Evolutionary conservation across 805 yeast species (phyloP).

Genomic region (Brettanomyces naardenensis): DNA sequence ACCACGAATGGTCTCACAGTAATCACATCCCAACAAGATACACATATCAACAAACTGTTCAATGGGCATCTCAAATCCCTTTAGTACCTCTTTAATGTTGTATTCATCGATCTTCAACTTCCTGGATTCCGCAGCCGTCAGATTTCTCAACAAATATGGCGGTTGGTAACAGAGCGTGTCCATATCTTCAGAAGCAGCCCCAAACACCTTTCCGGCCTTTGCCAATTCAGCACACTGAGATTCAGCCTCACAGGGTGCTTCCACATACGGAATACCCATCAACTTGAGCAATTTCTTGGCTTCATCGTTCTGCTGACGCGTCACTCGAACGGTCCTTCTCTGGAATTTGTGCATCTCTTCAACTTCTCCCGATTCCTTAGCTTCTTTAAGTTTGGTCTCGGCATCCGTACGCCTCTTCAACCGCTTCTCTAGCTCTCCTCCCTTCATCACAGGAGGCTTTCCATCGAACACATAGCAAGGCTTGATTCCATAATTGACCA

Average conservation of each 20-base stretch:
- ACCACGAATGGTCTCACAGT: slow-evolving; percentile 91
- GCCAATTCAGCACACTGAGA: slow-evolving; percentile 97
- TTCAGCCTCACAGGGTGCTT: slow-evolving; percentile 98
- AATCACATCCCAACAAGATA: slow-evolving; percentile 92
- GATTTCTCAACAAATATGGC: slow-evolving; percentile 73
- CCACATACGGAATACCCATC: slow-evolving; percentile 94
- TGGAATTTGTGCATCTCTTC: slow-evolving; percentile 73
- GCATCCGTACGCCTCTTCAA: slow-evolving; percentile 78
- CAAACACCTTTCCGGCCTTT: slow-evolving; percentile 82
- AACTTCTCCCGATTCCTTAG: slow-evolving; percentile 72
- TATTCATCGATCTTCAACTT: slow-evolving; percentile 89
- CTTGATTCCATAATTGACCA: slow-evolving; percentile 89
- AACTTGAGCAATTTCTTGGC: slow-evolving; percentile 71
- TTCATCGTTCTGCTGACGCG: slow-evolving; percentile 88
- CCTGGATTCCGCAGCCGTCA: slow-evolving; percentile 90
- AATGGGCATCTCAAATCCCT: slow-evolving; percentile 67
- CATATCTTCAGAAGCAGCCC: slow-evolving; percentile 99
- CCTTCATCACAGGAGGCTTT: slow-evolving; percentile 89
- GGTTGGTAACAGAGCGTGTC: slow-evolving; percentile 92
- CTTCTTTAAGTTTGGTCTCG: slow-evolving; percentile 58
- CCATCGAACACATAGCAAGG: slow-evolving; percentile 98
- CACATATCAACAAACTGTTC: slow-evolving; percentile 84
- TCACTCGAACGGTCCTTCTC: slow-evolving; percentile 82
- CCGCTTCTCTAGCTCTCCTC: slow-evolving; percentile 88
- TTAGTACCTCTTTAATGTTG: slow-evolving; percentile 55